Evolutionary conservation across 129 eudicot species (phyloP).

Genomic region (Scalesia atractyloides): DNA sequence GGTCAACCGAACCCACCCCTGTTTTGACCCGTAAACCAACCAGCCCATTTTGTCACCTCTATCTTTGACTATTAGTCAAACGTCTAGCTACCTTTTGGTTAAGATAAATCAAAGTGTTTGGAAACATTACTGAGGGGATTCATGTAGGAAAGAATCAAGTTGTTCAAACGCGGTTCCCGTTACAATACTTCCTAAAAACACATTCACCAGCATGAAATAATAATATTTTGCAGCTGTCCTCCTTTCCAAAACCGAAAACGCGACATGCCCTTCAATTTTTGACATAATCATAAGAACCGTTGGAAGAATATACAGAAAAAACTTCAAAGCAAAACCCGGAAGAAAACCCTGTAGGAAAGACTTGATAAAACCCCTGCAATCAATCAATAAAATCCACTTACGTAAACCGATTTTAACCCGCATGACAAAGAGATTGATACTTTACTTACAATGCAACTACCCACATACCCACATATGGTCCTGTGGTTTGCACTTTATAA

Average conservation of each 20-base stretch:
- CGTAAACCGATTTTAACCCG: not conserved
- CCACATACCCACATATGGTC: too few relatives aligned
- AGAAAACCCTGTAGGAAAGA: slow-evolving; percentile 97
- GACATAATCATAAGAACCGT: slow-evolving; percentile 85
- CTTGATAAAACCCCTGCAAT: slow-evolving; percentile 76
- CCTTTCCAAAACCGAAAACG: slow-evolving; percentile 76
- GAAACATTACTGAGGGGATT: slow-evolving; percentile 79
- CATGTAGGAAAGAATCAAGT: slow-evolving; percentile 88
- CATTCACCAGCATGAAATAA: slow-evolving; percentile 96
- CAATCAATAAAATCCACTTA: not conserved
- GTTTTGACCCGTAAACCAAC: too few relatives aligned
- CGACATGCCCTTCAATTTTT: slow-evolving; percentile 90
- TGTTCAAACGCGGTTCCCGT: slow-evolving; percentile 94
- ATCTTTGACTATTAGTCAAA: slow-evolving; percentile 6
- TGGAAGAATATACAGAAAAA: slow-evolving; percentile 84
- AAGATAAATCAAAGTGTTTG: not conserved
- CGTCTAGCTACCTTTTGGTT: not conserved
- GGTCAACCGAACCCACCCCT: too few relatives aligned
- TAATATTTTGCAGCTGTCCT: slow-evolving; percentile 93
- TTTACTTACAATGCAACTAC: too few relatives aligned
- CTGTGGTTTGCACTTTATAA: too few relatives aligned
- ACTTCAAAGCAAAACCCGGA: slow-evolving; percentile 91
- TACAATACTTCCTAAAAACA: slow-evolving; percentile 86
- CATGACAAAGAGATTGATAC: too few relatives aligned
- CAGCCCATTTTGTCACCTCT: too few relatives aligned